These are phyloP conservation scores for Hippophae tibetana DNA, from an alignment of 306 rosid genomes.

Conservation along the genomic window DNA sequence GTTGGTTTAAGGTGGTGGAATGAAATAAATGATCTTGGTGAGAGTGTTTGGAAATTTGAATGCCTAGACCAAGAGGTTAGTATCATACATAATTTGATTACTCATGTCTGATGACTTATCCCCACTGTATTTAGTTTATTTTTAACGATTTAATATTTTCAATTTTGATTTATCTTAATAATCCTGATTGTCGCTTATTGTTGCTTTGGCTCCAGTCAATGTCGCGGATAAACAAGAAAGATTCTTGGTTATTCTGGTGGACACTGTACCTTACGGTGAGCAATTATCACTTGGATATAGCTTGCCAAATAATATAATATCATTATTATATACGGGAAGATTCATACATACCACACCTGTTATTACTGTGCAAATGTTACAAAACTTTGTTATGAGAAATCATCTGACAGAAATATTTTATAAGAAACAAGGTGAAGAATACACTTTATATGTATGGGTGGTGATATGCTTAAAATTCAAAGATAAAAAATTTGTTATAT, in stretches of 20 bases:
- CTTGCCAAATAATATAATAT: slow-evolving; percentile 3
- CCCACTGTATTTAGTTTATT: not conserved
- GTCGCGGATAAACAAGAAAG: slow-evolving; percentile 94
- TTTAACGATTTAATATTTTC: slow-evolving; percentile 5
- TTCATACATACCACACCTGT: not conserved
- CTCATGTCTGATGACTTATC: slow-evolving; percentile 5
- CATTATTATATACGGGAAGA: not conserved
- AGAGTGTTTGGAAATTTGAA: slow-evolving; percentile 96
- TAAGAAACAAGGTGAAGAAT: too few relatives aligned
- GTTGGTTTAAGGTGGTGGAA: slow-evolving; percentile 99
- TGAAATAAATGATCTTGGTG: slow-evolving; percentile 92
- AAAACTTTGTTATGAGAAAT: too few relatives aligned
- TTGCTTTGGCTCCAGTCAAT: slow-evolving; percentile 43
- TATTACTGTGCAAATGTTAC: too few relatives aligned
- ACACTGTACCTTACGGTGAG: slow-evolving; percentile 80
- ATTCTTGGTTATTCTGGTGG: slow-evolving; percentile 99
- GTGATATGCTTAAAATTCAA: too few relatives aligned
- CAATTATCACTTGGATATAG: slow-evolving; percentile 10
- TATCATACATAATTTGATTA: slow-evolving; percentile 8
- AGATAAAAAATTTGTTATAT: too few relatives aligned
- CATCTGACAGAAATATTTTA: too few relatives aligned
- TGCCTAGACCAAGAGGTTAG: slow-evolving; percentile 93
- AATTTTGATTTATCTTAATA: slow-evolving; percentile 7
- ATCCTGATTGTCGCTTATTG: slow-evolving; percentile 12
- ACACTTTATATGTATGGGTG: too few relatives aligned